Conservation (phyloP, 345 rosid genomes). For the Murraya koenigii region DNA sequence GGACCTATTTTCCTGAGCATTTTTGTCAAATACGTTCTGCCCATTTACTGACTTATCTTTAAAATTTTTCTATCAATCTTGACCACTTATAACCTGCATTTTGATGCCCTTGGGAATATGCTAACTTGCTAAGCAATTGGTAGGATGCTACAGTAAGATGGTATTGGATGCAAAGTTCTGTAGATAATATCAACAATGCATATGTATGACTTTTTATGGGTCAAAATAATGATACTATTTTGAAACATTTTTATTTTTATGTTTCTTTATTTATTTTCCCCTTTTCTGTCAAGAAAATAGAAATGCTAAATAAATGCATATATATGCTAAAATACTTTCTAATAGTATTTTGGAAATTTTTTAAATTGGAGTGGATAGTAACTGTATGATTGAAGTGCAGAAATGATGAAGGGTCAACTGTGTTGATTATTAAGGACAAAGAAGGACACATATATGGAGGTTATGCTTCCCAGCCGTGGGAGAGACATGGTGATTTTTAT, state of each 20-base stretch:
- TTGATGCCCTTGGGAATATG: background rate
- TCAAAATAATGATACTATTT: background rate
- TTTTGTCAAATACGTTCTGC: background rate
- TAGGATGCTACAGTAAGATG: background rate
- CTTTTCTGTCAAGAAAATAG: background rate
- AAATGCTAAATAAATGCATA: background rate
- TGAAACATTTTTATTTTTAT: background rate
- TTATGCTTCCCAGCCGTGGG: constrained; percentile 93
- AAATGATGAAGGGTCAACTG: constrained; percentile 53
- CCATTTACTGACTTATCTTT: background rate
- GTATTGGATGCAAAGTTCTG: background rate
- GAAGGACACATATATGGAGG: constrained; percentile 85
- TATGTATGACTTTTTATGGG: background rate
- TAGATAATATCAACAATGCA: background rate
- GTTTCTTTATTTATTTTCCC: background rate
- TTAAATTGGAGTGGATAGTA: constrained; percentile 19
- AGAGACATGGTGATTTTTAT: constrained; percentile 76
- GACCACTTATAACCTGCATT: background rate
- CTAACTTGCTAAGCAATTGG: background rate
- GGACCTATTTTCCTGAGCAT: background rate
- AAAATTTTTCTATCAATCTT: background rate
- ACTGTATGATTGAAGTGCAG: constrained; percentile 53
- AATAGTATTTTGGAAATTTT: background rate
- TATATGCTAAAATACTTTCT: too few relatives aligned
- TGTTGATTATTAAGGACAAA: constrained; percentile 72